Evolutionary conservation across 2,329 filamentous ascomycete species (phyloP), one percentile per base, ranked within the genome.

Genomic region (Blastomyces silverae): DNA sequence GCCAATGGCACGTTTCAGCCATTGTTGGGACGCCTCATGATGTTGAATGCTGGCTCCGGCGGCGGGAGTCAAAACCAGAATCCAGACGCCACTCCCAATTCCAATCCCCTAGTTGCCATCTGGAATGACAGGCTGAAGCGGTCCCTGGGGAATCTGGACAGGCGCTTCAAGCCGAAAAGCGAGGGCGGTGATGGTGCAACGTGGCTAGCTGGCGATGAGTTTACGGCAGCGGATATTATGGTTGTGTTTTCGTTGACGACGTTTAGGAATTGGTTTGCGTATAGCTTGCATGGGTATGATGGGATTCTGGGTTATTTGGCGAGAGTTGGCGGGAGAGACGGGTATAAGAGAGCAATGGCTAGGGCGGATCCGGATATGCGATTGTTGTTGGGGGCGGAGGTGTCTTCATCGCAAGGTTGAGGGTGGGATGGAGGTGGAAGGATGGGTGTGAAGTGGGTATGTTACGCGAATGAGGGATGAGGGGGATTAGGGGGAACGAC

Each of bases 221-320:
- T 90, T 65, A 88, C 85, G 0, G 85, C 79, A 0, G 87, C 87
- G 0, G 88, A 90, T 73, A 78, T 88, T 50, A 88, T 89, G 85
- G 77, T 76, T 4, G 79, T 87, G 0, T 88, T 83, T 70, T 78
- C 79, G 17, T 75, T 89, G 44, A 87, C 86, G 0, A 89, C 85
- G 1, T 81, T 85, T 79, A 77, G 78, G 60, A 87, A 84, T 67
- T 73, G 74, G 1, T 44, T 31, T 44, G 37, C 6, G 42, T 77
- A 76, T 56, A 76, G 78, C 61, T 67, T 85, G 60, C 68, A 66
- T 1, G 72, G 69, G 0, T 82, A 82, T 67, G 67, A 72, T 0
- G 76, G 77, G 58, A 76, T 85, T 6, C 60, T 84, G 42, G 69
- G 66, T 0, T 86, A 82, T 66, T 69, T 85, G 39, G 64, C 76